Conservation (phyloP, 2,329 filamentous ascomycete species). For the Aspergillus japonicus region DNA sequence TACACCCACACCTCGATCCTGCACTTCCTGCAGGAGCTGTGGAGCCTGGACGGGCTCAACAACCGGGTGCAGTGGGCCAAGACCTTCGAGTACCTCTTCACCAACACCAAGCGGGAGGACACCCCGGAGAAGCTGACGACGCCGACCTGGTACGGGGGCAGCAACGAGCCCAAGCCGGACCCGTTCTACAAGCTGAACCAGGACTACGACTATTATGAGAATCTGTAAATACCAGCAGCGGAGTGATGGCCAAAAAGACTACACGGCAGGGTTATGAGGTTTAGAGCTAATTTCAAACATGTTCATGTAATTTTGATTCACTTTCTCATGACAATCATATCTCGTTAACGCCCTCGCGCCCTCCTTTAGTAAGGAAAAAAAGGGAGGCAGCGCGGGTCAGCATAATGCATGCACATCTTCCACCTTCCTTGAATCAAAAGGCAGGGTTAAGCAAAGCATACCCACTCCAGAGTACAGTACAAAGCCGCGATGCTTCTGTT, state of each 20-base stretch:
- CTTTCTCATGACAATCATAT: neutral
- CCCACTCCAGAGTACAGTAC: too few relatives aligned
- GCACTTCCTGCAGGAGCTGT: conserved; percentile 44
- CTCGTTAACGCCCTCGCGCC: neutral
- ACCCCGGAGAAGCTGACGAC: conserved; percentile 30
- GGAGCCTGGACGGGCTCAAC: conserved; percentile 41
- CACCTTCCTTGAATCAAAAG: too few relatives aligned
- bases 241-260: neutral
- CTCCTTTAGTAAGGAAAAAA: neutral
- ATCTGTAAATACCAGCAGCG: neutral
- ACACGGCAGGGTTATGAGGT: neutral
- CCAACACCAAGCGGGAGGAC: conserved; percentile 21
- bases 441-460: too few relatives aligned
- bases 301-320: neutral
- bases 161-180: conserved; percentile 33
- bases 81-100: conserved; percentile 41
- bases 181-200: conserved; percentile 35
- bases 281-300: too few relatives aligned
- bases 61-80: conserved; percentile 46
- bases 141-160: conserved; percentile 37
- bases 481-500: too few relatives aligned
- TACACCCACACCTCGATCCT: conserved; percentile 43
- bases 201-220: conserved; percentile 29
- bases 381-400: too few relatives aligned
- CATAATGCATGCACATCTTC: too few relatives aligned